phyloP scores from a whole-genome alignment of 2,329 filamentous ascomycete genomes.

The Didymella pomorum region DNA sequence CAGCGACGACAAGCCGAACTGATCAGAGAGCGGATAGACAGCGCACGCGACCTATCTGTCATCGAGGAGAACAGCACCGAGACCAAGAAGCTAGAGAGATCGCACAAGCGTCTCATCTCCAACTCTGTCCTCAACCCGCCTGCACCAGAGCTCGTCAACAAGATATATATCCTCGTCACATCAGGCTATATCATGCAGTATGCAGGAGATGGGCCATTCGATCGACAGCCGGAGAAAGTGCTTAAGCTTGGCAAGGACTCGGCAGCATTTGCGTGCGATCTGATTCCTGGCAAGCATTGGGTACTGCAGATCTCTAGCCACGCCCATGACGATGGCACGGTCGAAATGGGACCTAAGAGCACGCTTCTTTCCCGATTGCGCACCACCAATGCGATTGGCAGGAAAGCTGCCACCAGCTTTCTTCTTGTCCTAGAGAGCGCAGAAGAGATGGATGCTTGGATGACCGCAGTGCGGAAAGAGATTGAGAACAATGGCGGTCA shows the following conservation, averaged over 20 bases:
- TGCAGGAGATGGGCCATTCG: slow-evolving; percentile 71
- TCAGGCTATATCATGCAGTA: slow-evolving; percentile 80
- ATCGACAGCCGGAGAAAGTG: slow-evolving; percentile 76
- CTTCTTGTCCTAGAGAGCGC: slow-evolving; percentile 76
- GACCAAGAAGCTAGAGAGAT: slow-evolving; percentile 50
- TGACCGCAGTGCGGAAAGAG: slow-evolving; percentile 71
- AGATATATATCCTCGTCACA: slow-evolving; percentile 75
- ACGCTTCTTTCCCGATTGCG: slow-evolving; percentile 72
- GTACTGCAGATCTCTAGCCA: slow-evolving; percentile 77
- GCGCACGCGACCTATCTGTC: slow-evolving; percentile 42
- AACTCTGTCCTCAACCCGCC: slow-evolving; percentile 56
- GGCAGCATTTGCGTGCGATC: slow-evolving; percentile 80
- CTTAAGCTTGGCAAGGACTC: slow-evolving; percentile 76
- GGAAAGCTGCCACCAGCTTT: slow-evolving; percentile 68
- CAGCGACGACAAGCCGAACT: slow-evolving; percentile 62
- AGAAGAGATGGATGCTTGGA: slow-evolving; percentile 80
- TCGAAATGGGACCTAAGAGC: slow-evolving; percentile 55
- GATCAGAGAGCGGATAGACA: slow-evolving; percentile 49
- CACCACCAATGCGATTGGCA: slow-evolving; percentile 63
- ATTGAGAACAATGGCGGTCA: slow-evolving; percentile 76
- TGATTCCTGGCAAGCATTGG: slow-evolving; percentile 81
- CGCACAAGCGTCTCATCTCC: slow-evolving; percentile 53
- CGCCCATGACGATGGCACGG: slow-evolving; percentile 65
- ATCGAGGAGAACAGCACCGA: slow-evolving; percentile 42
- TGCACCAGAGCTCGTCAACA: slow-evolving; percentile 71